Base-by-base conservation (phyloP, 1,284 basidiomycete genomes). In the Singerocomus rubriflavus region DNA sequence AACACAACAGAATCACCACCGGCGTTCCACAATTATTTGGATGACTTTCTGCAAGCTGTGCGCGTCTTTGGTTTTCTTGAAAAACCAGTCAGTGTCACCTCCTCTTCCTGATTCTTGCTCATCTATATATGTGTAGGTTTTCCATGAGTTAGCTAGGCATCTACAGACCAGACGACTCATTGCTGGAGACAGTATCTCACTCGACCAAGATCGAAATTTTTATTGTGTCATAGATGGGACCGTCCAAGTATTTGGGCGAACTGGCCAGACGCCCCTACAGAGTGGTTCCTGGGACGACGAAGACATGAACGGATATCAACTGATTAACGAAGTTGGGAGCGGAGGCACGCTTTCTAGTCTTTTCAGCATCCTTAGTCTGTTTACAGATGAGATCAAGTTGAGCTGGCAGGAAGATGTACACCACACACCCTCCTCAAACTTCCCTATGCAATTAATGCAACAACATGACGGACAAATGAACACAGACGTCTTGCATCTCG, bases 301-400 rank as follows among this genome's bases (percentile, higher is more conserved):
- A 64, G 84, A 88, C 55, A 88, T 91, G 78, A 94, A 95, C 57
- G 94, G 93, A 6, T 97, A 93, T 69, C 92, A 95, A 63, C 75
- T 98, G 5, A 78, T 98, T 40, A 98, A 97, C 63, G 92, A 95
- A 72, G 95, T 98, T 29, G 86, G 90, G 35, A 89, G 86, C n/a
- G 94, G 94, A 6, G 93, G 96, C 10, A 99, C 94, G 0, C 76
- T 98, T 13, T 96, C 93, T 35, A 96, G 93, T 61, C 77, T 98
- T 35, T 98, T 99, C 71, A 98, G 93, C 12, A 99, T 99, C 64
- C 79, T 99, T 46, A 91, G 76, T 51, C 77, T 99, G 42, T 99
- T 99, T 71, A 99, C 97, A 2, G 96, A 99, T 69, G 91, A 98
- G 64, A 88, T 99, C 61, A 89, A 94, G 69, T 83, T 98, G 59